Base-by-base conservation (phyloP, 371 early-diverging fungal species). In the Saksenaea vasiformis region DNA sequence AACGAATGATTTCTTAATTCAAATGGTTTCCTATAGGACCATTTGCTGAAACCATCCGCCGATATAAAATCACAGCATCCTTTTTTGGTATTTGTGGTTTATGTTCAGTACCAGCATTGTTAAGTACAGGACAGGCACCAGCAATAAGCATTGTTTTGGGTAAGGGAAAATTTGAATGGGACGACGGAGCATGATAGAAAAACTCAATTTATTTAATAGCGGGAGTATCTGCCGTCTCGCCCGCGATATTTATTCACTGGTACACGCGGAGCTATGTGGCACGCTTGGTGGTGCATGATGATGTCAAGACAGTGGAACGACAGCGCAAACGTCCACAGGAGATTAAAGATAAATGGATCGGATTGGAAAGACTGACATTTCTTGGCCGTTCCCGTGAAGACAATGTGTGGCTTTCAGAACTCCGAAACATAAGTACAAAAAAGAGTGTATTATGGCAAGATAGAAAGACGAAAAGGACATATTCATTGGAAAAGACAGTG, bases 21-120 rank as follows among this genome's bases (percentile, higher is more conserved):
- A 19, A 22, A 17, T 27, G 5, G 11, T 51, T 55, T 43, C 27
- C 39, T 37, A 17, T 54, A 80, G 81, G 81, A 9, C 81, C 81
- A 1, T 78, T 80, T 66, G 62, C 73, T 0, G 77, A 81, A 11
- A 77, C 78, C 3, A 67, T 81, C 58, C 77, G 71, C 62, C 58
- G 71, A 64, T 81, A 81, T 34, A 81, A 81, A 65, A 76, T 78
- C 72, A 78, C 77, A 53, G 78, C 82, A 22, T 76, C 82, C 1
- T 66, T 81, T 51, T 81, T 81, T 69, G 74, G 76, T 35, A 37
- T 74, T 9, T 81, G 82, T 67, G 82, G 78, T 53, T 60, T 74
- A 22, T 67, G 73, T 38, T 73, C 78, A 9, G 82, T 78, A 0
- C 82, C 82, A 59, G 77, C 74, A 1, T 67, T 81, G 27, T 47